phyloP scores from a whole-genome alignment of 1,284 basidiomycete genomes.

The Leccinum pachyderme region DNA sequence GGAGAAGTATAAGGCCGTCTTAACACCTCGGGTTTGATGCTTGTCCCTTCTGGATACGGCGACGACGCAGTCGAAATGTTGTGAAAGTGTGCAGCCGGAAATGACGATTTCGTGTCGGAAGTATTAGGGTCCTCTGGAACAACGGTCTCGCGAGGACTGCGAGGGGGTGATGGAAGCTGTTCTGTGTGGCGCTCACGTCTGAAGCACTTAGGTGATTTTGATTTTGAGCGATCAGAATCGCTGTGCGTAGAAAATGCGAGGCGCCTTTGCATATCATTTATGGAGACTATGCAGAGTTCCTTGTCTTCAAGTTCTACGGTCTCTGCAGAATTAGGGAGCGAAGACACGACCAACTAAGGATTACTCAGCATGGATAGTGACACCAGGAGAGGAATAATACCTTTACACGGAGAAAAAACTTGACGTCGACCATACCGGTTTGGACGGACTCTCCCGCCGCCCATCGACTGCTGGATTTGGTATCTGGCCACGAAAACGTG shows the following conservation, averaged over 20 bases:
- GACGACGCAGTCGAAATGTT: slow-evolving; percentile 35
- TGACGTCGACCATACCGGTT: slow-evolving; percentile 62
- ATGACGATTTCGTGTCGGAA: slow-evolving; percentile 1
- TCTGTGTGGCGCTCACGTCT: slow-evolving; percentile 38
- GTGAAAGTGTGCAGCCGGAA: slow-evolving; percentile 20
- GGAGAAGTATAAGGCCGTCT: slow-evolving; percentile 63
- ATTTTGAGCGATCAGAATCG: slow-evolving; percentile 53
- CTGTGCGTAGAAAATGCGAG: slow-evolving; percentile 62
- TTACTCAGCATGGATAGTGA: slow-evolving; percentile 10
- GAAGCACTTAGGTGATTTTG: slow-evolving; percentile 54
- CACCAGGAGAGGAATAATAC: slow-evolving; percentile 35
- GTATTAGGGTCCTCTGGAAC: slow-evolving; percentile 13
- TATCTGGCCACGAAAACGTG: slow-evolving; percentile 68
- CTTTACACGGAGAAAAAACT: slow-evolving; percentile 69
- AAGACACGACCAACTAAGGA: slow-evolving; percentile 55
- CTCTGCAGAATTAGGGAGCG: slow-evolving; percentile 51
- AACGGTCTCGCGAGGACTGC: slow-evolving; percentile 22
- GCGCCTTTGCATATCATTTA: slow-evolving; percentile 65
- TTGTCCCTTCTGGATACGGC: slow-evolving; percentile 24
- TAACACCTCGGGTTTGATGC: slow-evolving; percentile 18
- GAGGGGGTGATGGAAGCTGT: slow-evolving; percentile 36
- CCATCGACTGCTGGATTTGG: slow-evolving; percentile 68
- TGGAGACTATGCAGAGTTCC: slow-evolving; percentile 63
- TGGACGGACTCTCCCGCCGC: slow-evolving; percentile 72
- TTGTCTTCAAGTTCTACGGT: slow-evolving; percentile 66